Evolutionary conservation across 352 stramenopile species (phyloP).

Genomic region (Globisporangium canariense): DNA sequence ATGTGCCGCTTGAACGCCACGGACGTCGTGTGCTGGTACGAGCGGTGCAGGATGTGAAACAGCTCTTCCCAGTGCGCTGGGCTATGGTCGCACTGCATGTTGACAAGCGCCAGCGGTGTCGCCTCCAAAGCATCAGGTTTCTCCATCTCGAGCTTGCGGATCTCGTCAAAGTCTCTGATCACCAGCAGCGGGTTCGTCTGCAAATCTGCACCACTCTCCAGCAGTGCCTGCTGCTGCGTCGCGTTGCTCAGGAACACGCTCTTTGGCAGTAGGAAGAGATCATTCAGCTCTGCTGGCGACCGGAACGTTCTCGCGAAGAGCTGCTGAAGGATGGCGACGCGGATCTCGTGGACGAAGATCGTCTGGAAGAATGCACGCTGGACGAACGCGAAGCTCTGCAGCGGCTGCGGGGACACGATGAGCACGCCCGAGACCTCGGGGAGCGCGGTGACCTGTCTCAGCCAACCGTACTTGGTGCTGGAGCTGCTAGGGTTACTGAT

Average conservation of each 20-base stretch:
- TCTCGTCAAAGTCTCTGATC: constrained; percentile 21
- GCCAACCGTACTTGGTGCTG: constrained; percentile 19
- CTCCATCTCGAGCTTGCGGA: constrained; percentile 33
- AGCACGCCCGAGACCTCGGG: constrained; percentile 25
- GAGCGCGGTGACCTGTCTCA: constrained; percentile 15
- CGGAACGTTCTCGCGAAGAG: constrained; percentile 8
- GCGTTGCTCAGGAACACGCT: constrained; percentile 8
- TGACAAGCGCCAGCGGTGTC: constrained; percentile 37
- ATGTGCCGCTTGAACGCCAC: constrained; percentile 7
- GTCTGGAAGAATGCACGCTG: constrained; percentile 30
- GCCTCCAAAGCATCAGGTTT: constrained; percentile 36
- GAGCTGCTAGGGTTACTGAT: constrained; percentile 2
- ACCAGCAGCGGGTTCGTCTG: constrained; percentile 25
- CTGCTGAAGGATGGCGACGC: constrained; percentile 20
- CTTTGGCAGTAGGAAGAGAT: constrained; percentile 12
- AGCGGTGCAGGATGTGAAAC: constrained; percentile 41
- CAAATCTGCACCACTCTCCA: background rate
- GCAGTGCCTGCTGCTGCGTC: background rate
- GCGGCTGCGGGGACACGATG: constrained; percentile 19
- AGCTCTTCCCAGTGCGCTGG: constrained; percentile 41
- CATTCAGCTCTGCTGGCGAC: background rate
- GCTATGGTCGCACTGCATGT: constrained; percentile 23
- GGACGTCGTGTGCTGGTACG: constrained; percentile 25
- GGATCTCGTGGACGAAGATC: constrained; percentile 14
- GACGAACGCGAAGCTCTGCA: constrained; percentile 34